phyloP scores from a whole-genome alignment of 1,284 basidiomycete species.

The Cutaneotrichosporon cutaneum region DNA sequence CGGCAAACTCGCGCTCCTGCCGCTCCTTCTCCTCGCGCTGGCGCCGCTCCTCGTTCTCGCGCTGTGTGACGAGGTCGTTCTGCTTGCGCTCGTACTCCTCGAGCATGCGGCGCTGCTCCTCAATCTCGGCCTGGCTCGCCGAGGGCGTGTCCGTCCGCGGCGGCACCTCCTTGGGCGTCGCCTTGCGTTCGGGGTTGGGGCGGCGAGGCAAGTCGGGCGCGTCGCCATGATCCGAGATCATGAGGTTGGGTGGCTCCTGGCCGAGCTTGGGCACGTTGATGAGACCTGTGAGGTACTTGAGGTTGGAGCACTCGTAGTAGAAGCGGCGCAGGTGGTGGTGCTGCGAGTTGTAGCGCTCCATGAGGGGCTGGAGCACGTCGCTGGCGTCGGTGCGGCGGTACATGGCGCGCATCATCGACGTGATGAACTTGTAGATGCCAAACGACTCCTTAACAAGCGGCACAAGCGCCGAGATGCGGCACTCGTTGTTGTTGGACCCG shows the following conservation, averaged over 20 bases:
- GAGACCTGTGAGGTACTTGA: slow-evolving; percentile 90
- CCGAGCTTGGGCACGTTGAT: slow-evolving; percentile 96
- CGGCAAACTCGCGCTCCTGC: slow-evolving; percentile 87
- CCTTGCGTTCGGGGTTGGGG: slow-evolving; percentile 61
- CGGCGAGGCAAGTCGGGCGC: slow-evolving; percentile 86
- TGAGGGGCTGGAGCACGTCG: slow-evolving; percentile 81
- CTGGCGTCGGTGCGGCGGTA: slow-evolving; percentile 82
- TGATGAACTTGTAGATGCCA: slow-evolving; percentile 96
- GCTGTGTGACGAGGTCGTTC: slow-evolving; percentile 70
- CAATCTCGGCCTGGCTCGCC: slow-evolving; percentile 73
- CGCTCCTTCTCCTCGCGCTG: slow-evolving; percentile 74
- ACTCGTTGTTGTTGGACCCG: slow-evolving; percentile 87
- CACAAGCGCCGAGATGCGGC: slow-evolving; percentile 87
- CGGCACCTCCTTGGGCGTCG: slow-evolving; percentile 64
- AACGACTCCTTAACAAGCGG: slow-evolving; percentile 95
- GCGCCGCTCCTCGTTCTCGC: slow-evolving; percentile 77
- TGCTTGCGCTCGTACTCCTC: slow-evolving; percentile 98
- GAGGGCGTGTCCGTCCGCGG: slow-evolving; percentile 59
- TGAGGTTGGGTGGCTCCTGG: slow-evolving; percentile 91
- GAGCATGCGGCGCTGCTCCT: slow-evolving; percentile 90
- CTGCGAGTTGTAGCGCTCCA: slow-evolving; percentile 79
- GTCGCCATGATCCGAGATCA: slow-evolving; percentile 56
- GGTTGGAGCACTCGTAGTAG: slow-evolving; percentile 96
- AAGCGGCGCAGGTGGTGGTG: slow-evolving; percentile 89
- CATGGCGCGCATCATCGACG: slow-evolving; percentile 94